These are phyloP conservation scores for Starmera dryadoides DNA, from an alignment of 805 yeast genomes.

Conservation along the genomic window DNA sequence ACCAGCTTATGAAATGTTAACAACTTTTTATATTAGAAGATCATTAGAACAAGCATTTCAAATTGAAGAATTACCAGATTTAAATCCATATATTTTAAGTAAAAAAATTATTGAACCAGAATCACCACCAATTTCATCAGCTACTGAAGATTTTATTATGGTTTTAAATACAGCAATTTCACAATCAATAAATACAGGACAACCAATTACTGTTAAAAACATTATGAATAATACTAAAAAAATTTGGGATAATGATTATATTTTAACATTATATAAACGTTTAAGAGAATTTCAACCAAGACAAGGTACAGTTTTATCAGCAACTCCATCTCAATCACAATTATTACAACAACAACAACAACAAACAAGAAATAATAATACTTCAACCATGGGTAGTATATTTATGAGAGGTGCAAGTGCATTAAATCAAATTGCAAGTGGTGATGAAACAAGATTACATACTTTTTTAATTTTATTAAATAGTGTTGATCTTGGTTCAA, in stretches of 20 bases:
- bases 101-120: slow-evolving; percentile 31
- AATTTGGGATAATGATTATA: slow-evolving; percentile 55
- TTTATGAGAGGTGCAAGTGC: slow-evolving; percentile 39
- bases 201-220: slow-evolving; percentile 42
- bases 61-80: slow-evolving; percentile 70
- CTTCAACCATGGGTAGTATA: slow-evolving; percentile 20
- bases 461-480: slow-evolving; percentile 65
- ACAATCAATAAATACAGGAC: slow-evolving; percentile 68
- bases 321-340: slow-evolving; percentile 11
- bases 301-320: slow-evolving; percentile 22
- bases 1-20: slow-evolving; percentile 58
- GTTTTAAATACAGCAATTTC: slow-evolving; percentile 62
- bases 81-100: slow-evolving; percentile 26
- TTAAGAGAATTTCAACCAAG: slow-evolving; percentile 38
- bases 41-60: slow-evolving; percentile 77
- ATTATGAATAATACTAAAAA: slow-evolving; percentile 50
- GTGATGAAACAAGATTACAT: slow-evolving; percentile 42
- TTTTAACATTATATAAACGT: slow-evolving; percentile 46
- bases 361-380: slow-evolving; percentile 4
- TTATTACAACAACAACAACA: slow-evolving; percentile 6
- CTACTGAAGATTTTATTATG: slow-evolving; percentile 78
- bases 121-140: slow-evolving; percentile 68
- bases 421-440: slow-evolving; percentile 29
- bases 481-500: slow-evolving; percentile 57
- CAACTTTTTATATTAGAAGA: slow-evolving; percentile 61